Base-by-base conservation (phyloP, 805 yeast species). In the Kluyveromyces dobzhanskii region DNA sequence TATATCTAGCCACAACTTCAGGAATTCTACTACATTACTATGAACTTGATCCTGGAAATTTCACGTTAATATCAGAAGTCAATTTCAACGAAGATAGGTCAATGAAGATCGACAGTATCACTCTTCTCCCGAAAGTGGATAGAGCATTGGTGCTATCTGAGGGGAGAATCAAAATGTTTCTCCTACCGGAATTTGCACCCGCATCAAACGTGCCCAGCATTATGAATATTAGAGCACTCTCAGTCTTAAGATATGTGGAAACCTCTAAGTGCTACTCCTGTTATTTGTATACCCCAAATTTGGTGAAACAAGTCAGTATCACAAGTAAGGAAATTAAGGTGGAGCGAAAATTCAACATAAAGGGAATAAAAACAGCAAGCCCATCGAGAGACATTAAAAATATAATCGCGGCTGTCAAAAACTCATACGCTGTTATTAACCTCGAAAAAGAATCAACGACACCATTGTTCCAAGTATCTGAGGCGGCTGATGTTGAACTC, bases 181-280 rank as follows among this genome's bases (percentile, higher is more conserved):
- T 58, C 11, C 38, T 59, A 32, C 64, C 64, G 4, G 64, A 59
- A 35, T 57, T 58, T 46, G 63, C 62, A 7, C 63, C 61, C 2
- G 54, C 45, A 11, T 62, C 62, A 2, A 55, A 57, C 39, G 41
- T 47, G 7, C 25, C 24, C 14, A 44, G 38, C 12, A 18, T 57
- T 2, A 17, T 23, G 10, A 44, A 44, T 13, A 44, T 57, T 1
- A 42, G 41, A 25, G 59, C 57, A 37, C 30, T 57, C 7, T 27
- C 44, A 10, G 19, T 50, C 11, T 30, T 47, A 30, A 35, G 39
- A 18, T 48, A 45, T 35, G 48, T 51, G 4, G 34, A 32, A 16
- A 42, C 30, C n/a, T 42, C 51, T 8, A 44, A 41, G 6, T 30
- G 42, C 9, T 54, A 52, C 31, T 41, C 37, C 17, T 31, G 44